A percentile compares a stretch with the other conserved stretches of the same genome.
phyloP scores from a whole-genome alignment of 2,329 filamentous ascomycete genomes.

The Calcarisporium arbuscula region DNA sequence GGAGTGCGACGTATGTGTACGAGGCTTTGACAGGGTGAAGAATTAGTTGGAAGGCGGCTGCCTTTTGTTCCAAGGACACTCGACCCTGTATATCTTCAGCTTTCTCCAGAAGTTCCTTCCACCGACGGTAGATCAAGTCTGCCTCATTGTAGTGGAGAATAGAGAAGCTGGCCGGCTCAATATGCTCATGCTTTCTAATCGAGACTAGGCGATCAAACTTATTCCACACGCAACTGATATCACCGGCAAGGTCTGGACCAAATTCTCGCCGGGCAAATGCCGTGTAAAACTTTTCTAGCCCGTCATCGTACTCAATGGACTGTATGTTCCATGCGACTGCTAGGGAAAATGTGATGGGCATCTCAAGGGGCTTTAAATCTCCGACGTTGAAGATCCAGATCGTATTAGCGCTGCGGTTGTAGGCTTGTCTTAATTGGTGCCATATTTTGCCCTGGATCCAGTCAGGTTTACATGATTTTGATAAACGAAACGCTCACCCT shows the following conservation, averaged over 20 bases:
- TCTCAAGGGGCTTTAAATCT: conserved; percentile 53
- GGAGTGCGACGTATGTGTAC: conserved; percentile 44
- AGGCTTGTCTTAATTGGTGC: conserved; percentile 52
- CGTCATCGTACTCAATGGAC: too few species aligned
- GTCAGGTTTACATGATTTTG: neutral
- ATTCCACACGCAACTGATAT: conserved; percentile 43
- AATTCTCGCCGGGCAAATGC: conserved; percentile 47
- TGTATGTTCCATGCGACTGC: conserved; percentile 51
- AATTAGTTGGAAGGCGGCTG: conserved; percentile 55
- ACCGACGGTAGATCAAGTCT: conserved; percentile 45
- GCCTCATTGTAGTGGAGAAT: conserved; percentile 55
- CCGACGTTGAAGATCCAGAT: conserved; percentile 61
- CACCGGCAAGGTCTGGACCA: conserved; percentile 33
- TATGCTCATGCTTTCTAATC: conserved; percentile 53
- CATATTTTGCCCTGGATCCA: conserved; percentile 23
- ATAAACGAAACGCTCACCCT: too few species aligned
- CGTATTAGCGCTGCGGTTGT: conserved; percentile 37
- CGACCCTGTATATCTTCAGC: conserved; percentile 39
- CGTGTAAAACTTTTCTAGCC: too few species aligned
- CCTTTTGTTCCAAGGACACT: conserved; percentile 35
- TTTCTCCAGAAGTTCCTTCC: conserved; percentile 39
- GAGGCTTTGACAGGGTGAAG: conserved; percentile 54
- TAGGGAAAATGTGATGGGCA: conserved; percentile 49
- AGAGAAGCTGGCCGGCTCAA: conserved; percentile 50
- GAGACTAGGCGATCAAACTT: conserved; percentile 44